Base-by-base conservation (phyloP, 495 filamentous ascomycete species). In the Talaromyces adpressus region DNA sequence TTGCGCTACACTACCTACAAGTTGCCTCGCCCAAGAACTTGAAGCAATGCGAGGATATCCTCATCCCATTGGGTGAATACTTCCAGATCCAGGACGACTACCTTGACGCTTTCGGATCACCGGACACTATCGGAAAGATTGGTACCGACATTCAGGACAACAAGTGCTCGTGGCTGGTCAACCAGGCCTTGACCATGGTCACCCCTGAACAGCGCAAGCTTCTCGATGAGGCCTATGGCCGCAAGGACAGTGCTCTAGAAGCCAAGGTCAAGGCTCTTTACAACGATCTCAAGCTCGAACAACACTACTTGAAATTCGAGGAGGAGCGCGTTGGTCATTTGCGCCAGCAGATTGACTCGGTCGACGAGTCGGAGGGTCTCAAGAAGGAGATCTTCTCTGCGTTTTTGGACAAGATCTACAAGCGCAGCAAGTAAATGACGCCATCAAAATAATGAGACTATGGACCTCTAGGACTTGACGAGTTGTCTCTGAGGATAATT, bases 41-140 rank as follows among this genome's bases (percentile, higher is more conserved):
- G 61, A 85, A 90, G 75, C 86, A 89, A 71, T 87, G 90, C 47
- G 85, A 92, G 67, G 89, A 92, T 66, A 97, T 98, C 71, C 84
- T 98, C 60, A 97, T 98, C 71, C 93, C 94, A n/a, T 87, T 98
- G 71, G 94, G 94, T 67, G 92, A 97, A 77, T 98, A 98, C 82
- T 98, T 98, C 85, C 94, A 98, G 76, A 84, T 96, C 67, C 94
- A 98, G 77, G 94, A 98, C 71, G 95, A 98, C 82, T 98, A 93
- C 81, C 90, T 98, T 49, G 95, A 98, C 81, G 93, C 91, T 76
- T 98, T 92, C 67, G 95, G 94, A 65, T 87, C 92, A 68, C 92
- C 94, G 25, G 86, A 89, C 34, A 83, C 96, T 91, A 94, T 98
- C 70, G 94, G 94, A 71, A 98, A 98, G 85, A 95, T 98, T 66